Base-by-base conservation (phyloP, 2,329 filamentous ascomycete species). In the Mycogone perniciosa region DNA sequence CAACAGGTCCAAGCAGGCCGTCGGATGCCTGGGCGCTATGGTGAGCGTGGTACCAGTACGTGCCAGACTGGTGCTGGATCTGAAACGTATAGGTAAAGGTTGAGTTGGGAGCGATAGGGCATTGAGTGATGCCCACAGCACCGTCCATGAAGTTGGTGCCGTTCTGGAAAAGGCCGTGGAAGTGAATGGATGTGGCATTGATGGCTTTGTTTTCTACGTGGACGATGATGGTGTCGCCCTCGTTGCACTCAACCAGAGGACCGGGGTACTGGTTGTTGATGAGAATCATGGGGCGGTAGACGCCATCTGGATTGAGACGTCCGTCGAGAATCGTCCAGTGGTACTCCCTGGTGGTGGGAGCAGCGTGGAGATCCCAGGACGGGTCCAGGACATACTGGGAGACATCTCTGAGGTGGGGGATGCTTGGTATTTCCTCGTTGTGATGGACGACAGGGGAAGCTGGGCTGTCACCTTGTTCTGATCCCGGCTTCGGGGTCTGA, bases 101-200 rank as follows among this genome's bases (percentile, higher is more conserved):
- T 2, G 73, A 68, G 1, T 80, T 81, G 0, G 85, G 81, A 0
- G 80, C 74, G 43, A 89, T 84, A 0, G 79, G 75, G 54, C 84
- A 87, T 62, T 88, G 85, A 0, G 79, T 84, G 5, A 88, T 75
- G 34, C 80, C 84, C 0, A 81, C 73, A 1, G 85, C 78, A 0
- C 87, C 88, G 60, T 92, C 87, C 83, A 89, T 88, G 51, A 76
- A 76, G 52, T 82, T 88, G 0, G 85, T 87, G 8, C 85, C 85
- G 57, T 88, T 88, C 62, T 89, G 86, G 61, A 82, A 89, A 55
- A 92, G 75, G 11, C 88, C 88, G 58, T 92, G 88, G 64, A 87
- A 91, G 62, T 92, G 88, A 5, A 91, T 73, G 35, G 76, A 79
- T 7, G 84, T 85, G 9, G 76, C 79, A 57, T 89, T 86, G 9